Base-by-base conservation (phyloP, 139 green algal genomes). In the Chlamydomonas sp. region DNA sequence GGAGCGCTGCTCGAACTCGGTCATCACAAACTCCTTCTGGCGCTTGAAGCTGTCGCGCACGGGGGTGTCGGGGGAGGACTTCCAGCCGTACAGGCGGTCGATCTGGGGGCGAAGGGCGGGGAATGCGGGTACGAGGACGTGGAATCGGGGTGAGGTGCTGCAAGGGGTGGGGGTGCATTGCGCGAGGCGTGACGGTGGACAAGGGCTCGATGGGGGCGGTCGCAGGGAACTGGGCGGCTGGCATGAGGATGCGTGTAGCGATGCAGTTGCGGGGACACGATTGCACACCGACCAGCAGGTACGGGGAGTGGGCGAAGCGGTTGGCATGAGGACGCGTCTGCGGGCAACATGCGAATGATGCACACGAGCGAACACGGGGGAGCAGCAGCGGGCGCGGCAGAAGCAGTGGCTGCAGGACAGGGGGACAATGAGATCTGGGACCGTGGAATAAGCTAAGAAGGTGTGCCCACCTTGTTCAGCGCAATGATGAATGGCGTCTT, bases 401-500 rank as follows among this genome's bases (percentile, higher is more conserved):
- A 17, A 3, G 74, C 74, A 79, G 15, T 10, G 31, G 74, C 74
- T 4, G 49, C 60, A 6, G 61, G 20, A 14, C 12, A 17, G 16
- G 15, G 15, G 16, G 16, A 74, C 15, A n/a, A 74, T 17, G 14
- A 74, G 15, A n/a, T 74, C 68, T 74, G 16, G 68, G 16, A 15
- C 14, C 15, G 14, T 74, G 15, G 68, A 74, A 74, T 74, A 74
- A n/a, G 68, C 16, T 10, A 49, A 49, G 31, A 49, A 49, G 31
- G 78, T 7, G 63, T 15, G 71, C 74, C 8, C 73, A 93, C 95
- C 95, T 99, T 99, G 94, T 99, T 99, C 64, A 99, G 92, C 7
- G 98, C 98, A 14, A 99, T 96, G 90, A 99, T 96, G 91, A 99
- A 99, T 31, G 98, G 98, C 69, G 97, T 99, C 91, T 99, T 99